Base-by-base conservation (phyloP, 2,329 filamentous ascomycete genomes). In the Alternaria brassicae region DNA sequence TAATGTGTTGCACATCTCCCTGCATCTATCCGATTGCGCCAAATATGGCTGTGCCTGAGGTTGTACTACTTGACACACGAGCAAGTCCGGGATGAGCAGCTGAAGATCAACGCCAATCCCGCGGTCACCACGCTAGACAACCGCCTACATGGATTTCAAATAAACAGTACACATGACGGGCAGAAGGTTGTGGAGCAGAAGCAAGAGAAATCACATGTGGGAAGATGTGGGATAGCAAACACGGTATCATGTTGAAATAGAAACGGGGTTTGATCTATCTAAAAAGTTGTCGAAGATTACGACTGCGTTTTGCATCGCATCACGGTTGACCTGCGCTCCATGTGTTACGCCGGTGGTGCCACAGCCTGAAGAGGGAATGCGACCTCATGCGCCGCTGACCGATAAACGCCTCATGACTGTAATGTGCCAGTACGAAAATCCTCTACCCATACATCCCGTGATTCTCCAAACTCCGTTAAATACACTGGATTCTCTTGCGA, bases 391-490 rank as follows among this genome's bases (percentile, higher is more conserved):
- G 19, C 32, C 19, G 44, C 28, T 48, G 44, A 25, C 30, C 19
- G 19, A 34, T 19, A 34, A 47, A 48, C 44, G 30, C 52, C 42
- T 47, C 62, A 57, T 63, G 19, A 8, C n/a, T 48, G 25, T 36
- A 42, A 28, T 42, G 37, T 25, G 49, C 15, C 37, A 32, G 27
- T 13, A 19, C 19, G 17, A 32, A 25, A 52, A 30, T 32, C 42
- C 23, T 19, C 7, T 30, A 10, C n/a, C 47, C 56, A 42, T 44
- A 30, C 8, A 44, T n/a, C 3, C 25, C 7, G 15, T 15, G 13
- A 32, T 19, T 30, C n/a, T 8, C 19, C 23, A 12, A 40, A 53
- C 48, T 34, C 50, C 37, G 13, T 17, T n/a, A 8, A 36, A 37
- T 10, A 55, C 23, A 48, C 13, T 8, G 10, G 30, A 28, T 15